Evolutionary conservation across 2,329 filamentous ascomycete species (phyloP), one percentile per base, ranked within the genome.

Genomic region (Sclerotinia minor): DNA sequence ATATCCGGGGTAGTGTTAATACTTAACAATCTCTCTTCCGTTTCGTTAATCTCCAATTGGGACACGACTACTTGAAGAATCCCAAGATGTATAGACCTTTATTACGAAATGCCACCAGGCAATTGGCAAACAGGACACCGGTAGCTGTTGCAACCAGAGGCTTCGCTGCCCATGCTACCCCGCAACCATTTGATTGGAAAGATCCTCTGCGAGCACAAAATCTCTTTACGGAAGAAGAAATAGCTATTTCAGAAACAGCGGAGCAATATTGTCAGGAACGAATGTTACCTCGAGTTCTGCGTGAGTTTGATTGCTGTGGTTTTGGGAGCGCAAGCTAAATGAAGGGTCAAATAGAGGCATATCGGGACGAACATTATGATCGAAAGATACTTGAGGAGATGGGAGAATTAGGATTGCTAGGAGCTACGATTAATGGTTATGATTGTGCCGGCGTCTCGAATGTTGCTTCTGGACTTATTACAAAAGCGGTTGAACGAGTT

Each of bases 211-310:
- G 84, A 35, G 84, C 89, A 47, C 88, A 87, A 75, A 90, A 87
- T 75, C 81, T 97, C 55, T 85, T 93, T 75, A 97, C 93, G 0
- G 92, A 96, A 72, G 95, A 99, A 69, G 95, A 99, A 79, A 78
- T 92, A 72, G 92, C 94, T 19, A 94, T 99, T 72, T 85, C 90
- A 53, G 92, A 97, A 75, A 96, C 92, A 7, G 94, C 94, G 45
- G 91, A 96, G 79, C 86, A 92, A 70, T 99, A 98, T 77, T 98
- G 94, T 78, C 94, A 98, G 79, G 94, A 98, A 78, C 87, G 87
- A 69, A 83, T 99, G 81, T 82, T 91, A 53, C 95, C 95, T 63
- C 85, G 94, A 71, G 90, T 99, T 63, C 83, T 97, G 69, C 89
- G 94, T 97, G 83, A 73, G 86, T 79, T 49, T 54, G 35, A 59